A percentile compares a stretch with the other conserved stretches of the same genome.
phyloP scores from a whole-genome alignment of 176 grass and related monocot species.

The Puccinellia tenuiflora region DNA sequence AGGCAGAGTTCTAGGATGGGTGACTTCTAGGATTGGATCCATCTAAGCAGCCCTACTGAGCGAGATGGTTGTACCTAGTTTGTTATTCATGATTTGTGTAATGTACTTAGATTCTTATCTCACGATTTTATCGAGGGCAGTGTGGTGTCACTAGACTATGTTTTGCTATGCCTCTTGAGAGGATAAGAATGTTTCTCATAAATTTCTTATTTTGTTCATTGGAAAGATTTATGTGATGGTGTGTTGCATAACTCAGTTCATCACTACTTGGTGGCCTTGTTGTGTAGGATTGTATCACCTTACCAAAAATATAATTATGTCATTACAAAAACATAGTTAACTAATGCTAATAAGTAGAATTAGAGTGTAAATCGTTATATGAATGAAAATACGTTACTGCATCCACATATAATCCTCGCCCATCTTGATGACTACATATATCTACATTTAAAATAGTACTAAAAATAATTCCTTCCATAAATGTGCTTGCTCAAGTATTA shows the following conservation, averaged over 20 bases:
- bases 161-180: background rate
- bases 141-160: background rate
- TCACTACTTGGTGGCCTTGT: background rate
- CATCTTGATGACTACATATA: background rate
- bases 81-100: background rate
- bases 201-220: background rate
- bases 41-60: background rate
- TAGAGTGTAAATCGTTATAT: background rate
- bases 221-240: background rate
- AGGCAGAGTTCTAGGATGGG: background rate
- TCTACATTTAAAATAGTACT: background rate
- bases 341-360: background rate
- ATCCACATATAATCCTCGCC: background rate
- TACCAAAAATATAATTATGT: background rate
- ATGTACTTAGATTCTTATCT: background rate
- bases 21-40: background rate
- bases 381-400: background rate
- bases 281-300: background rate
- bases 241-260: background rate
- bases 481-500: background rate
- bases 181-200: background rate
- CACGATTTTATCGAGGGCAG: background rate
- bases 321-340: background rate
- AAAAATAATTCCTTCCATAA: background rate
- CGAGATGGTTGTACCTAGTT: background rate